Evolutionary conservation across 257 asterid species (phyloP), one percentile per base, ranked within the genome.

Genomic region (Buddleja alternifolia): DNA sequence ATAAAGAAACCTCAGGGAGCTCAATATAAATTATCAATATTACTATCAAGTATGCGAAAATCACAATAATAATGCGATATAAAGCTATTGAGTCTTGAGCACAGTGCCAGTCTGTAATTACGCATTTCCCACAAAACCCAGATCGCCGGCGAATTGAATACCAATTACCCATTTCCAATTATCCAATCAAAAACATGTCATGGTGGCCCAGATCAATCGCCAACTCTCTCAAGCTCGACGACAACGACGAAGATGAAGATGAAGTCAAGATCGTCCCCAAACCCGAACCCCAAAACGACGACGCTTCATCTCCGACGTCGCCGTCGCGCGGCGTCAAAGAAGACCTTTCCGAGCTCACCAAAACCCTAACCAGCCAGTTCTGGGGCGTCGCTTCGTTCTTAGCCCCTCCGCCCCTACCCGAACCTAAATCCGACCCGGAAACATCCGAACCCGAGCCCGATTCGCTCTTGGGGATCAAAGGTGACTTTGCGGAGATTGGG

Each of bases 351-450:
- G 99, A 89, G 87, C 78, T 94, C 63, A 84, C 88, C 55, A 88
- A 85, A 74, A 86, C 98, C 81, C 82, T 92, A 51, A 81, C 87
- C 66, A 95, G 99, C 66, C 98, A 91, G 68, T 86, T 94, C 42
- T 89, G 98, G 97, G 98, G 99, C 69, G 97, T 94, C 9, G 97
- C 99, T n/a, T 89, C 99, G 5, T 91, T 91, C 75, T 78, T 94
- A 23, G 97, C 99, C 1, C 98, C 99, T 24, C 97, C 98, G 0
- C 93, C 97, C 7, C 89, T 82, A 62, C 23, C 81, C 54, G 91
- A 85, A 10, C 76, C 75, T 63, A 64, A 60, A 48, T 19, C 82
- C 37, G 82, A 58, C 37, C 17, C 63, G 36, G 80, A 70, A 41
- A n/a, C 36, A 1, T 24, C 73, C 61, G 83, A 70, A 32, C 15